These are phyloP conservation scores for Colletotrichum simmondsii DNA, from an alignment of 2,329 filamentous ascomycete species.

Conservation along the genomic window DNA sequence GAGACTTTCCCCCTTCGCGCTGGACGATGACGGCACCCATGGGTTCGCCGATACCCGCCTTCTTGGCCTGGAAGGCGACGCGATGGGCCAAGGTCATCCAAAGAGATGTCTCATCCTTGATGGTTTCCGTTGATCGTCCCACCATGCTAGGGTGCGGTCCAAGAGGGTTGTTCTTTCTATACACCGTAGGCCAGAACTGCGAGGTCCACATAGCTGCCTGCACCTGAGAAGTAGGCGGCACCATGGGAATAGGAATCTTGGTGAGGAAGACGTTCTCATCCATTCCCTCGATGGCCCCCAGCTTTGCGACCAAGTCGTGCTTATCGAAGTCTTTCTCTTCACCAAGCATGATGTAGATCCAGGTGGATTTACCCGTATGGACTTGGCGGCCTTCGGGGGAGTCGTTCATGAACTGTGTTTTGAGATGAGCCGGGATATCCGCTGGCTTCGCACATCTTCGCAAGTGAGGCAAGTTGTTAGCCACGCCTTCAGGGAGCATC, in stretches of 20 bases:
- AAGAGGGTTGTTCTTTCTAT: conserved; percentile 88
- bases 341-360: conserved; percentile 69
- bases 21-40: conserved; percentile 83
- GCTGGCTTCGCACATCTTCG: conserved; percentile 79
- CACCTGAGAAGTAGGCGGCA: conserved; percentile 79
- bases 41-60: conserved; percentile 70
- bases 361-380: conserved; percentile 69
- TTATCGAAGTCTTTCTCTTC: conserved; percentile 62
- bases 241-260: conserved; percentile 74
- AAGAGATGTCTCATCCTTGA: conserved; percentile 69
- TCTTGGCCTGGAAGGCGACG: conserved; percentile 69
- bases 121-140: conserved; percentile 74
- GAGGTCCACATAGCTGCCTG: conserved; percentile 81
- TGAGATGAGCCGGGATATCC: conserved; percentile 74
- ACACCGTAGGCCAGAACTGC: conserved; percentile 86
- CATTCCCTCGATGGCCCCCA: conserved; percentile 62
- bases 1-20: conserved; percentile 60
- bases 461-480: conserved; percentile 76
- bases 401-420: conserved; percentile 70
- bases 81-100: conserved; percentile 77
- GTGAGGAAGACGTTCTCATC: conserved; percentile 66
- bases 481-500: conserved; percentile 68
- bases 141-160: conserved; percentile 84
- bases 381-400: conserved; percentile 64
- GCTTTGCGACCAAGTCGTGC: conserved; percentile 60